phyloP scores from a whole-genome alignment of 768 basidiomycete species.

The Tylopilus sp. region DNA sequence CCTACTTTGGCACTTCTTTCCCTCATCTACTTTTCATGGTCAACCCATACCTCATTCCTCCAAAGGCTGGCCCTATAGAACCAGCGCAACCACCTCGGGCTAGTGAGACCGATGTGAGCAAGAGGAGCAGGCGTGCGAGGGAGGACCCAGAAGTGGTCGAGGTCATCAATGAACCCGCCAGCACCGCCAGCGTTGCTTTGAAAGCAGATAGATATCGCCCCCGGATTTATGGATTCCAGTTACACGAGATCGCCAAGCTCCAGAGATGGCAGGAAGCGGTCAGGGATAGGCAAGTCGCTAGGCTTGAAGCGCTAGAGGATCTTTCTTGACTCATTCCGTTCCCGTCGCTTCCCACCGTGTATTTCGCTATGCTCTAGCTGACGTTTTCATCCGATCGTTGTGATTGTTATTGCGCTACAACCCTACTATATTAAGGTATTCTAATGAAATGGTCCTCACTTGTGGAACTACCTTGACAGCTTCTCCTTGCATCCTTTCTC shows the following conservation, averaged over 20 bases:
- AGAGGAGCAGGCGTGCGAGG: constrained; percentile 46
- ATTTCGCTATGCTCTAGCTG: constrained; percentile 9
- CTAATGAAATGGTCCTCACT: neutral
- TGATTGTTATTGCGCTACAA: neutral
- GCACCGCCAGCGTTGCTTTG: constrained; percentile 76
- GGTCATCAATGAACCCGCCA: constrained; percentile 62
- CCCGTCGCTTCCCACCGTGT: neutral
- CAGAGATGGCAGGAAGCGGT: constrained; percentile 96
- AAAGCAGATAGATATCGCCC: constrained; percentile 93
- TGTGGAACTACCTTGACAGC: neutral
- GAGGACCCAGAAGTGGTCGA: constrained; percentile 52
- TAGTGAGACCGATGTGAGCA: constrained; percentile 28
- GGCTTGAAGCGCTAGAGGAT: constrained; percentile 47
- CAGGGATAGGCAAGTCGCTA: constrained; percentile 70
- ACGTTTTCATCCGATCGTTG: neutral
- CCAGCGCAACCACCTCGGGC: constrained; percentile 26
- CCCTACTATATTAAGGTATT: neutral
- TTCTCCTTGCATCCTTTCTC: neutral
- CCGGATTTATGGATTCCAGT: constrained; percentile 94
- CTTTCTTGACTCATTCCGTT: constrained; percentile 19
- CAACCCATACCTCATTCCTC: constrained; percentile 88
- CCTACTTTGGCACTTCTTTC: constrained; percentile 98
- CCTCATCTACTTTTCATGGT: constrained; percentile 97
- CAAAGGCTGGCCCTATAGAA: constrained; percentile 60
- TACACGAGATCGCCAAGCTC: constrained; percentile 89